Evolutionary conservation across 2,329 filamentous ascomycete species (phyloP).

Genomic region (Pseudocercospora cruenta): DNA sequence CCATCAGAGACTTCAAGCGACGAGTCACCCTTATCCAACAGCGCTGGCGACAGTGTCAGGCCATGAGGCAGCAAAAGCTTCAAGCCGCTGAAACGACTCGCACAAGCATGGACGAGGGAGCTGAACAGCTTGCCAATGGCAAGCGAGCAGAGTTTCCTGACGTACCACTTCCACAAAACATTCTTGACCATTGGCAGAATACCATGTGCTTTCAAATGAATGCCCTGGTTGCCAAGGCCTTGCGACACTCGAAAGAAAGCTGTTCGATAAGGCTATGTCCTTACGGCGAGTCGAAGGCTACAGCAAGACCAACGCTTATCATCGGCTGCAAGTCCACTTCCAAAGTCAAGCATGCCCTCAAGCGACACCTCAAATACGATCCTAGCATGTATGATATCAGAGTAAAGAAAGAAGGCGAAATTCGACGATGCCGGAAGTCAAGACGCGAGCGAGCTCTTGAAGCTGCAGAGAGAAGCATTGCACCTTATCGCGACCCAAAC

Average conservation of each 20-base stretch:
- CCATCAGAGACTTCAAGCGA: slow-evolving; percentile 41
- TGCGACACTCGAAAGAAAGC: slow-evolving; percentile 74
- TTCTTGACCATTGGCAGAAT: slow-evolving; percentile 72
- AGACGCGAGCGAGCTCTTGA: slow-evolving; percentile 42
- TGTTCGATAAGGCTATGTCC: slow-evolving; percentile 78
- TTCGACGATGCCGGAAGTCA: slow-evolving; percentile 25
- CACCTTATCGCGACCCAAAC: slow-evolving; percentile 28
- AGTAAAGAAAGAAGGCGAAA: slow-evolving; percentile 61
- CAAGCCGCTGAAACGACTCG: slow-evolving; percentile 18
- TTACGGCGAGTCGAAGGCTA: slow-evolving; percentile 69
- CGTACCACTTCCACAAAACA: slow-evolving; percentile 61
- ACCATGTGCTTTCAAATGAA: slow-evolving; percentile 74
- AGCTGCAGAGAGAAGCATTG: slow-evolving; percentile 34
- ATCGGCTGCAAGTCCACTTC: slow-evolving; percentile 75
- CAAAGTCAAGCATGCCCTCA: slow-evolving; percentile 72
- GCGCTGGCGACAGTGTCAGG: slow-evolving; percentile 37
- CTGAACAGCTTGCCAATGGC: background rate
- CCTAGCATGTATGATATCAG: slow-evolving; percentile 67
- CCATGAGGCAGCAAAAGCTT: slow-evolving; percentile 17
- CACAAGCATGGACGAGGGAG: slow-evolving; percentile 8
- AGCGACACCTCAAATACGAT: slow-evolving; percentile 72
- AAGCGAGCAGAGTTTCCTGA: slow-evolving; percentile 35
- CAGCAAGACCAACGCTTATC: slow-evolving; percentile 71
- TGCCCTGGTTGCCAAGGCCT: slow-evolving; percentile 69
- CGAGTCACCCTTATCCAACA: slow-evolving; percentile 40